phyloP scores from a whole-genome alignment of 495 filamentous ascomycete genomes.

The Astrothelium macrocarpum region DNA sequence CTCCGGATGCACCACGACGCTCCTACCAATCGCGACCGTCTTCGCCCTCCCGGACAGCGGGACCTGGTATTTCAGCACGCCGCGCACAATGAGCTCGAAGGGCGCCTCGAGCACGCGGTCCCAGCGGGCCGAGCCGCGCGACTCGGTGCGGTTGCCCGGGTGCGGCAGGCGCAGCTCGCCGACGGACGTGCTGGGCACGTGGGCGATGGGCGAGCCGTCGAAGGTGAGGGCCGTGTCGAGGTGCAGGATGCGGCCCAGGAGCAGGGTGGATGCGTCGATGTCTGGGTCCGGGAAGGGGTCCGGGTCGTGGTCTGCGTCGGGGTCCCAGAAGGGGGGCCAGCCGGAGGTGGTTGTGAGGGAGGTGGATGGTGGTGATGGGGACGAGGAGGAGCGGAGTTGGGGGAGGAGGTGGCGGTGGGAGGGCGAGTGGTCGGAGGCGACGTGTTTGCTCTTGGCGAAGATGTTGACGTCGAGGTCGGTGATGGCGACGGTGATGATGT shows the following conservation, averaged over 20 bases:
- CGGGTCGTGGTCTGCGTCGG: constrained; percentile 55
- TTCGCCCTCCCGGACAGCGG: constrained; percentile 65
- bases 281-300: constrained; percentile 35
- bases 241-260: constrained; percentile 73
- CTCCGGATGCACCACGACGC: constrained; percentile 43
- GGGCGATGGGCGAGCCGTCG: constrained; percentile 74
- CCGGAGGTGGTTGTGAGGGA: background rate
- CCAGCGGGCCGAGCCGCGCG: constrained; percentile 82
- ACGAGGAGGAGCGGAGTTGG: background rate
- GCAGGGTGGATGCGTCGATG: constrained; percentile 64
- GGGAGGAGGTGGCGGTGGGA: constrained; percentile 55
- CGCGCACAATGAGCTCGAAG: constrained; percentile 84
- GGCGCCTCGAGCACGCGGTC: constrained; percentile 81
- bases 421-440: constrained; percentile 52
- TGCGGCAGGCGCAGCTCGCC: constrained; percentile 70
- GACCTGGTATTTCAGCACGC: constrained; percentile 78
- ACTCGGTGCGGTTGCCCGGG: constrained; percentile 83
- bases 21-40: constrained; percentile 44
- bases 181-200: constrained; percentile 52
- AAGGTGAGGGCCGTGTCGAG: constrained; percentile 85
- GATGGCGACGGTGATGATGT: constrained; percentile 75
- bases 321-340: constrained; percentile 9
- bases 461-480: constrained; percentile 79
- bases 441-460: constrained; percentile 84
- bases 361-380: background rate